phyloP scores from a whole-genome alignment of 331 rosid genomes.

The Quercus phellos region DNA sequence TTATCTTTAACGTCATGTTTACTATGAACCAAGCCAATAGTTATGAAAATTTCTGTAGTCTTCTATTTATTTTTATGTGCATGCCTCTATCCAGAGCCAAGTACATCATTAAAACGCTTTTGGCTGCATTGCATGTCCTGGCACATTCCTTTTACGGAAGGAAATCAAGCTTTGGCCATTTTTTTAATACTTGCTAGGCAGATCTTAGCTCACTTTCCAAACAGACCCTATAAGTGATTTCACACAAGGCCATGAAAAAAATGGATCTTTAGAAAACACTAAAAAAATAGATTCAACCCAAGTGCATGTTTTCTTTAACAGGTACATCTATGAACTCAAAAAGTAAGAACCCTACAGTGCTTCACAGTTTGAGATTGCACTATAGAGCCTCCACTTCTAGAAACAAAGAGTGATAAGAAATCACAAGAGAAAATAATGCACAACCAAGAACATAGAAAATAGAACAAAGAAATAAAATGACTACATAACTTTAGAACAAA shows the following conservation, averaged over 20 bases:
- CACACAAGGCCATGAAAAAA: background rate
- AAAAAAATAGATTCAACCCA: background rate
- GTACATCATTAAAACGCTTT: too few species aligned
- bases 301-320: background rate
- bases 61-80: too few species aligned
- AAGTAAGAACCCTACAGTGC: background rate
- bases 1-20: too few species aligned
- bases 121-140: too few species aligned
- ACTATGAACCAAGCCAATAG: too few species aligned
- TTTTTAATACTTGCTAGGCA: background rate
- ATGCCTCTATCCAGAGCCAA: too few species aligned
- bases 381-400: background rate
- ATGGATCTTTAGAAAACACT: background rate
- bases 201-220: background rate
- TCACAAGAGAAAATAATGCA: background rate
- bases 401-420: background rate
- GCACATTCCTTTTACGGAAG: too few species aligned
- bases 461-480: background rate
- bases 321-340: background rate
- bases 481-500: conserved; percentile 16
- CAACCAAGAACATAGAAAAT: conserved; percentile 2
- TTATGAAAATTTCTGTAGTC: too few species aligned
- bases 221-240: background rate
- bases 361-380: background rate
- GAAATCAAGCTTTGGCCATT: background rate